Base-by-base conservation (phyloP, 305 asterid genomes). In the Rubia peregrina region DNA sequence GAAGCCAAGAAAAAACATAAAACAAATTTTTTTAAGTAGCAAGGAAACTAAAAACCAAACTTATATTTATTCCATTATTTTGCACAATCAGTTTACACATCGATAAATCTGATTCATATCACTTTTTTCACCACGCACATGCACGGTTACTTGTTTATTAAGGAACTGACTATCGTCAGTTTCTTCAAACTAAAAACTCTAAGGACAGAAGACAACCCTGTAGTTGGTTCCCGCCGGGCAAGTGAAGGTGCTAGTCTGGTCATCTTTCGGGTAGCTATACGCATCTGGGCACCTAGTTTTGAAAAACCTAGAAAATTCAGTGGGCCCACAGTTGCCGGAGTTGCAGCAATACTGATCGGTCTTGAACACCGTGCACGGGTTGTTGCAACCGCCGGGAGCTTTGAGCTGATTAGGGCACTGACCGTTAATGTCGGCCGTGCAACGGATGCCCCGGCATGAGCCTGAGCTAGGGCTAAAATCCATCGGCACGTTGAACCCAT, bases 401-500 rank as follows among this genome's bases (percentile, higher is more conserved):
- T 73, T 56, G 30, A 83, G 71, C 42, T 61, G 67, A 30, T 41
- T 61, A 0, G 84, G 83, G 43, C 84, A 78, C 26, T 78, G 80
- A 1, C 77, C 87, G 7, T 71, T 76, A 4, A 70, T 78, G 30
- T 66, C 71, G 0, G 62, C 75, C 1, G 65, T 70, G 53, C 78
- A 78, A 2, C 4, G 17, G 16, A 70, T 74, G 2, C 56, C 61
- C 0, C 65, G 61, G 61, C 77, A 78, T 1, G 61, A 51, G 17
- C 67, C 60, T 6, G 75, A 55, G 2, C 48, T 61, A 6, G 75
- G 72, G 21, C 75, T 66, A 7, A 84, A 80, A 8, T 84, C 85
- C 84, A 85, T 80, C 0, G 85, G 84, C 0, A 84, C 71, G 5
- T 85, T 85, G 74, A 85, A 85, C 22, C 87, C 87, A 3, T 81